Conservation (phyloP, 192 early-diverging fungal species). For the Gaertneriomyces semiglobifer region DNA sequence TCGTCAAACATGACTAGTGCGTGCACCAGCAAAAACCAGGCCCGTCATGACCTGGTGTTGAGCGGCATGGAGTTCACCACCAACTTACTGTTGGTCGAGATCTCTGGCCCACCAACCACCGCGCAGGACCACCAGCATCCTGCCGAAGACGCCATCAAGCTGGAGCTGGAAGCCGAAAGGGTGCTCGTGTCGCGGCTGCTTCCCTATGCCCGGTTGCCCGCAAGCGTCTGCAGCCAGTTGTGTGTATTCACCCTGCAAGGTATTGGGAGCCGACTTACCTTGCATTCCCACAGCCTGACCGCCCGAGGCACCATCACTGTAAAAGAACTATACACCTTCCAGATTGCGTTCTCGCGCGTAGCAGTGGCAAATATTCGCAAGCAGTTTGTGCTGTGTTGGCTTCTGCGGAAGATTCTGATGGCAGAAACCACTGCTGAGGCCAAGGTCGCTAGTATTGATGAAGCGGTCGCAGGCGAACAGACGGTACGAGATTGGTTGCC, state of each 20-base stretch:
- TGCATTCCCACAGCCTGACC: not conserved
- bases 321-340: too few relatives aligned
- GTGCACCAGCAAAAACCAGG: not conserved
- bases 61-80: not conserved
- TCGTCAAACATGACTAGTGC: not conserved
- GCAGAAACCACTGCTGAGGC: too few relatives aligned
- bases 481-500: too few relatives aligned
- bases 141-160: not conserved
- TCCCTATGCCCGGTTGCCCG: not conserved
- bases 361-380: too few relatives aligned
- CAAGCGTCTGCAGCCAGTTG: not conserved
- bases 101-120: slow-evolving; percentile 6
- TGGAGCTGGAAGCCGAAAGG: not conserved
- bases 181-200: not conserved
- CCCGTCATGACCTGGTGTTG: not conserved
- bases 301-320: too few relatives aligned
- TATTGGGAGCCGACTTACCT: not conserved
- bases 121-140: not conserved
- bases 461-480: too few relatives aligned
- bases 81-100: not conserved
- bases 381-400: too few relatives aligned
- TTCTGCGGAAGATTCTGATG: too few relatives aligned
- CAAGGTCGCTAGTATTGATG: too few relatives aligned
- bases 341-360: too few relatives aligned
- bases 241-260: not conserved